Evolutionary conservation across 2,329 filamentous ascomycete genomes (phyloP).

Genomic region (Colletotrichum sp.): DNA sequence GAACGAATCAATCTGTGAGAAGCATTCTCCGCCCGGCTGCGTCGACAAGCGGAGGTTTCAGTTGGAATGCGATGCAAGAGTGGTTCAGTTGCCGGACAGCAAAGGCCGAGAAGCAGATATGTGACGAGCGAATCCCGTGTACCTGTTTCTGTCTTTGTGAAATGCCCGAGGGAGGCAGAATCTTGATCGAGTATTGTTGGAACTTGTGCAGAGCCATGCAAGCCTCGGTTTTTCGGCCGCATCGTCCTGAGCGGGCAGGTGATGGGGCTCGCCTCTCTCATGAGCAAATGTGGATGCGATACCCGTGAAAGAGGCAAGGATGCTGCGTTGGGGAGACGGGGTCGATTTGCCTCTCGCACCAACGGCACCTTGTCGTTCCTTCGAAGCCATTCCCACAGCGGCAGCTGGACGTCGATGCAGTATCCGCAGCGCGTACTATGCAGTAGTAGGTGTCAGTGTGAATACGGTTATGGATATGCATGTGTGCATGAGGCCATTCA

Average conservation of each 20-base stretch:
- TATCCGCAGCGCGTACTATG: no score
- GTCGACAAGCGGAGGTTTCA: background rate
- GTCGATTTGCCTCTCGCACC: background rate
- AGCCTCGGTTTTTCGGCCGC: background rate
- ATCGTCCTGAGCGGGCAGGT: background rate
- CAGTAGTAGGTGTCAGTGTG: background rate
- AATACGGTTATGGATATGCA: background rate
- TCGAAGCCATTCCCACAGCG: background rate
- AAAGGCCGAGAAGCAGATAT: background rate
- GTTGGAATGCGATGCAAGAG: background rate
- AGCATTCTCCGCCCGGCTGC: background rate
- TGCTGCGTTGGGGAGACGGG: background rate
- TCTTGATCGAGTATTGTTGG: background rate
- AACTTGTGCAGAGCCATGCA: background rate
- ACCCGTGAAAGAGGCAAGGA: background rate
- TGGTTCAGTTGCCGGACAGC: background rate
- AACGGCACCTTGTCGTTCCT: background rate
- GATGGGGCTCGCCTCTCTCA: background rate
- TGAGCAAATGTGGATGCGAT: background rate
- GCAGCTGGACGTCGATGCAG: background rate
- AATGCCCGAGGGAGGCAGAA: background rate
- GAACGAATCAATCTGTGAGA: background rate
- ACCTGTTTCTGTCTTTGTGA: background rate
- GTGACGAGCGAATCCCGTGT: background rate
- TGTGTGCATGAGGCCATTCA: background rate